Base-by-base conservation (phyloP, 2,329 filamentous ascomycete species). In the Monosporascus sp. region DNA sequence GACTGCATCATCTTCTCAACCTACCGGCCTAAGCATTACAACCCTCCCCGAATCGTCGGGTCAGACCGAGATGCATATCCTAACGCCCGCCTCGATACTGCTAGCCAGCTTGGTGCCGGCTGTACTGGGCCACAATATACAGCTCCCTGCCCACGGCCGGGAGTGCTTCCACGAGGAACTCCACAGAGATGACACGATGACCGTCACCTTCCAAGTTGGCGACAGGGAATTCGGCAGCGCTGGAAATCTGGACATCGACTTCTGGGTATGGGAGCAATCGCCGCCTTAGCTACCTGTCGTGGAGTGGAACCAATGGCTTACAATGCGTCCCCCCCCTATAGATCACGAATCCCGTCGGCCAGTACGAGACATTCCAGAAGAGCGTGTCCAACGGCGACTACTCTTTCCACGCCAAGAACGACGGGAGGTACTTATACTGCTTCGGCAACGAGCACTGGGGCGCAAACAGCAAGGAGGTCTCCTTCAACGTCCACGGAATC, bases 391-490 rank as follows among this genome's bases (percentile, higher is more conserved):
- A 89, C 64, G 94, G 94, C 69, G 93, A 97, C 74, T 91, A 95
- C 77, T 89, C 89, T 54, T 97, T 99, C 75, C 88, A 85, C 40
- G 92, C 94, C 50, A 78, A 81, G 64, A 76, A 85, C 68, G 92
- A 99, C 72, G 94, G 94, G 60, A 91, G 89, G 75, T 97, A 89
- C 77, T 78, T 83, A 54, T 99, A 99, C 84, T 99, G 94, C 84
- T 99, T 99, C 78, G 95, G 94, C 75, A 99, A 99, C 75, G 93
- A 97, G 79, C 88, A 94, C 72, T 99, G 93, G 91, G 89, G 90
- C 55, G 91, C 92, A 55, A 91, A 91, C 72, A 95, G 85, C 70
- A 99, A 99, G 77, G 94, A 99, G 73, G 93, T 99, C 51, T 96
- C 91, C 53, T 99, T 99, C 84, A 99, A 99, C 72, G 94, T 99